Percentiles rank a stretch among this genome's conserved stretches.
phyloP scores from a whole-genome alignment of 2,329 filamentous ascomycete genomes.

The Aspergillus sp. region DNA sequence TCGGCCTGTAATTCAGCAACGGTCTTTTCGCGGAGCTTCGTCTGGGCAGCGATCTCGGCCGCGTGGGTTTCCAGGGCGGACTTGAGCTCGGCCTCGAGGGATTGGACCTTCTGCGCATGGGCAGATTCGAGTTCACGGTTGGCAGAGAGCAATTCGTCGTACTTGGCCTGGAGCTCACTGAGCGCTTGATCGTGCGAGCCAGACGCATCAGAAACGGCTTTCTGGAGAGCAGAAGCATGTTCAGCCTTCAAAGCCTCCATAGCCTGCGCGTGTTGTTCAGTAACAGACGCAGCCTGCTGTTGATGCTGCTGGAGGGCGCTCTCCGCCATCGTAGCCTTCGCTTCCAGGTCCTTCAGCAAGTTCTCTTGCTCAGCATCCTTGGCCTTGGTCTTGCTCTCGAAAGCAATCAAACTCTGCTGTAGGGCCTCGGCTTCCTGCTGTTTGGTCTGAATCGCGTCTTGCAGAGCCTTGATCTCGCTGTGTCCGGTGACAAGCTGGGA shows the following conservation, averaged over 20 bases:
- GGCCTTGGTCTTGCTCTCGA: slow-evolving; percentile 37
- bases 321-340: slow-evolving; percentile 33
- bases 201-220: slow-evolving; percentile 28
- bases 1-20: slow-evolving; percentile 30
- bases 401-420: slow-evolving; percentile 35
- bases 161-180: slow-evolving; percentile 32
- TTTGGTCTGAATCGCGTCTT: slow-evolving; percentile 35
- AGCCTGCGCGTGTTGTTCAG: slow-evolving; percentile 34
- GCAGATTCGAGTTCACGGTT: slow-evolving; percentile 28
- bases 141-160: slow-evolving; percentile 31
- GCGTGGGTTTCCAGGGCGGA: slow-evolving; percentile 22
- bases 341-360: slow-evolving; percentile 32
- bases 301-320: slow-evolving; percentile 36
- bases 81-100: slow-evolving; percentile 25
- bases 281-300: slow-evolving; percentile 24
- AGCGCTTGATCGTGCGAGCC: slow-evolving; percentile 30
- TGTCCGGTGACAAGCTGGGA: slow-evolving; percentile 29
- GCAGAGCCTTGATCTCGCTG: slow-evolving; percentile 33
- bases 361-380: slow-evolving; percentile 37
- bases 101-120: slow-evolving; percentile 32
- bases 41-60: slow-evolving; percentile 29
- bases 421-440: slow-evolving; percentile 37
- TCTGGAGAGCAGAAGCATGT: slow-evolving; percentile 36
- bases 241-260: slow-evolving; percentile 34
- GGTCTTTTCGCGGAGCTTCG: slow-evolving; percentile 16